Percentiles rank a stretch among this genome's conserved stretches.
Evolutionary conservation across 306 rosid species (phyloP).

Genomic region (Rosa lucieae): DNA sequence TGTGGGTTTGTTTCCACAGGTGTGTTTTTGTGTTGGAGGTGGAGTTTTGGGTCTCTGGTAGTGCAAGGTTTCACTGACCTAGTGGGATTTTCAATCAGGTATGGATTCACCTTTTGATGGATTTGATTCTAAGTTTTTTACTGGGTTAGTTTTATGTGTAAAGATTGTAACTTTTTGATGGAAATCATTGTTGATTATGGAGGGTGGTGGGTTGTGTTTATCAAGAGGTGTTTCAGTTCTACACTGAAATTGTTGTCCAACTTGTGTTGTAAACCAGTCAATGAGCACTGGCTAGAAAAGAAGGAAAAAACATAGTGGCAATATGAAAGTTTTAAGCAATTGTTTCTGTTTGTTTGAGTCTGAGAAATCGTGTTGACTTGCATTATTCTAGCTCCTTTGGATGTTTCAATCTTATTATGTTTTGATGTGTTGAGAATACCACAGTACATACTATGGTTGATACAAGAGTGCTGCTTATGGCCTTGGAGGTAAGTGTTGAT

Average conservation of each 20-base stretch:
- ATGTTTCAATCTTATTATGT: background rate
- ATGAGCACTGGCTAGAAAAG: background rate
- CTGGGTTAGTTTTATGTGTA: slow-evolving; percentile 9
- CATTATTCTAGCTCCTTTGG: background rate
- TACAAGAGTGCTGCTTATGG: slow-evolving; percentile 7
- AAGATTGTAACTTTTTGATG: background rate
- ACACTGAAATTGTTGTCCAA: background rate
- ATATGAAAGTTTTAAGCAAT: slow-evolving; percentile 4
- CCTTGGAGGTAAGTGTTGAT: background rate
- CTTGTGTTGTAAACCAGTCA: background rate
- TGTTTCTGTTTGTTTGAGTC: background rate
- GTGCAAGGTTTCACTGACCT: slow-evolving; percentile 22
- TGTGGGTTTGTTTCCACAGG: slow-evolving; percentile 10
- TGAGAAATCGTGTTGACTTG: background rate
- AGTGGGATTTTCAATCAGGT: slow-evolving; percentile 30
- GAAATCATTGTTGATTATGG: slow-evolving; percentile 8
- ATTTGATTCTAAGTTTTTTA: slow-evolving; percentile 1
- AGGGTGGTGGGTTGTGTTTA: background rate
- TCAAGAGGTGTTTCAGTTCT: background rate
- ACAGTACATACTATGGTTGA: background rate
- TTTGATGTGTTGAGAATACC: background rate
- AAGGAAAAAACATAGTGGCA: background rate
- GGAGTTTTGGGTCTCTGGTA: slow-evolving; percentile 15
- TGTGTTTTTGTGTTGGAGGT: slow-evolving; percentile 19
- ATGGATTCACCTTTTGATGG: slow-evolving; percentile 2